Evolutionary conservation across 345 rosid species (phyloP).

Genomic region (Aquilaria sinensis): DNA sequence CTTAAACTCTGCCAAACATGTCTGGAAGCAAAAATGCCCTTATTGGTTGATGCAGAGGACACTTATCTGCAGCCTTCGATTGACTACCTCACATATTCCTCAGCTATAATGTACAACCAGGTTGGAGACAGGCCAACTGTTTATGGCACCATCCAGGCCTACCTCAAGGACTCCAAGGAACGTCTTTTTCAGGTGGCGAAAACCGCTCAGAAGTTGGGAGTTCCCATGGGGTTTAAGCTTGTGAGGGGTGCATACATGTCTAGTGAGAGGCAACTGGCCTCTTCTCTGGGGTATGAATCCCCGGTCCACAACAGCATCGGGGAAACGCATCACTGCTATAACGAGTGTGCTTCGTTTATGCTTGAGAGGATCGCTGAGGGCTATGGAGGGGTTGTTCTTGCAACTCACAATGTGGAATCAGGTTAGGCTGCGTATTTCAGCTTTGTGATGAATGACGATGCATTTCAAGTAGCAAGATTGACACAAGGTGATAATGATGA

Average conservation of each 20-base stretch:
- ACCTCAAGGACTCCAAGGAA: slow-evolving; percentile 73
- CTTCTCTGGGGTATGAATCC: slow-evolving; percentile 58
- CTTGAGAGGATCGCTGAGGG: slow-evolving; percentile 53
- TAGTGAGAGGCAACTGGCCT: slow-evolving; percentile 51
- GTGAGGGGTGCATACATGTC: slow-evolving; percentile 95
- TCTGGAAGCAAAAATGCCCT: slow-evolving; percentile 42
- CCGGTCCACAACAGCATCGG: slow-evolving; percentile 70
- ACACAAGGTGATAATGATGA: not conserved
- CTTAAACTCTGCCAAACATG: slow-evolving; percentile 49
- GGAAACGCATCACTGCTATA: slow-evolving; percentile 71
- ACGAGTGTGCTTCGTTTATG: slow-evolving; percentile 64
- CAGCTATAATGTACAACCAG: slow-evolving; percentile 43
- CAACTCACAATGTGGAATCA: slow-evolving; percentile 89
- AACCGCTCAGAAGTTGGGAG: slow-evolving; percentile 51
- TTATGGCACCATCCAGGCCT: slow-evolving; percentile 72
- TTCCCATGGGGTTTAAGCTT: slow-evolving; percentile 70
- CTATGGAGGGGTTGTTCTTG: slow-evolving; percentile 64
- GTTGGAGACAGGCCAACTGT: slow-evolving; percentile 41
- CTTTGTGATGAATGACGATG: not conserved
- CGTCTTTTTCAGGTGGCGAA: slow-evolving; percentile 42
- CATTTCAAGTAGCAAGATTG: not conserved
- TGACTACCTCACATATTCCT: slow-evolving; percentile 66
- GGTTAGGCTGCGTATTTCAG: slow-evolving; percentile 21
- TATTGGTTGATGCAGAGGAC: slow-evolving; percentile 77
- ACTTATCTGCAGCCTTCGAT: slow-evolving; percentile 75